Evolutionary conservation across 345 rosid genomes (phyloP).

Genomic region (Leavenworthia alabamica): DNA sequence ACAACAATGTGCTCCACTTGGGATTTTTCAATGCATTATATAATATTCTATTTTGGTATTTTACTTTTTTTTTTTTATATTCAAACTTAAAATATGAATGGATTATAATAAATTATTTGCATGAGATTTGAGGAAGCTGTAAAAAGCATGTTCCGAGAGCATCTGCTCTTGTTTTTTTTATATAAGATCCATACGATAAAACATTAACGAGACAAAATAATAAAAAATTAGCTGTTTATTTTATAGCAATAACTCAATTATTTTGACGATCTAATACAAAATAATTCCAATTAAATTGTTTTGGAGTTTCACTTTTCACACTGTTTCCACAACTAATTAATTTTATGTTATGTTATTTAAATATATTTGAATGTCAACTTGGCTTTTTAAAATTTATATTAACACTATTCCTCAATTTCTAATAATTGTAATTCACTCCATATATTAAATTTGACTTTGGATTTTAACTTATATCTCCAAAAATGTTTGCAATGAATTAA

Average conservation of each 20-base stretch:
- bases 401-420: too few relatives aligned
- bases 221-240: conserved; percentile 14
- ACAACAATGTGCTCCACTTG: conserved; percentile 8
- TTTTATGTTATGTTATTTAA: too few relatives aligned
- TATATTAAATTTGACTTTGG: too few relatives aligned
- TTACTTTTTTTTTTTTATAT: not conserved
- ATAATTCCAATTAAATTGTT: not conserved
- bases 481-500: too few relatives aligned
- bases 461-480: too few relatives aligned
- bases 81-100: not conserved
- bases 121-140: conserved; percentile 25
- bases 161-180: conserved; percentile 7
- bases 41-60: not conserved
- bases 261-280: too few relatives aligned
- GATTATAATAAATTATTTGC: conserved; percentile 5
- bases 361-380: too few relatives aligned
- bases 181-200: conserved; percentile 17
- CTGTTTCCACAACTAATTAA: too few relatives aligned
- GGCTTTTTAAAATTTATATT: too few relatives aligned
- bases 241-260: not conserved
- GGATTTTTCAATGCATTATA: not conserved
- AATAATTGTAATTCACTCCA: too few relatives aligned
- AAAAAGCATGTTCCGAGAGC: conserved; percentile 31
- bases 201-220: conserved; percentile 1
- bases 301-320: not conserved